Evolutionary conservation across 179 eudicot genomes (phyloP).

Genomic region (Corrigiola litoralis): DNA sequence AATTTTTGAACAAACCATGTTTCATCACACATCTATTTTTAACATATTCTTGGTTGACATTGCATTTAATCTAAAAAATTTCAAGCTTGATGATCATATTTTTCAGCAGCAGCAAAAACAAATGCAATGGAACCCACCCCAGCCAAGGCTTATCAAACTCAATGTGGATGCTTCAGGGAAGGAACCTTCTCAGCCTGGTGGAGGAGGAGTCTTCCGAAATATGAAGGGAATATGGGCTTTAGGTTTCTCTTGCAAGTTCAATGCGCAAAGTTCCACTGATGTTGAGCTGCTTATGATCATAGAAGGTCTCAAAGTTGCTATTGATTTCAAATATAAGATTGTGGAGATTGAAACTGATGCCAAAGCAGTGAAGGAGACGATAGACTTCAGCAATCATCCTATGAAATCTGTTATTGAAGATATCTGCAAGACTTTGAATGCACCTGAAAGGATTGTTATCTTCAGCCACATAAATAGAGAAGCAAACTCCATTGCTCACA

Average conservation of each 20-base stretch:
- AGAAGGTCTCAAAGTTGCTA: not conserved
- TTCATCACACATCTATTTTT: not conserved
- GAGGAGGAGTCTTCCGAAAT: not conserved
- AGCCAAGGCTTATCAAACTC: not conserved
- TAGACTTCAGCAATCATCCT: not conserved
- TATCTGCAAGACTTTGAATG: not conserved
- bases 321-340: not conserved
- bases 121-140: not conserved
- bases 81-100: not conserved
- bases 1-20: too few species aligned
- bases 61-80: too few species aligned
- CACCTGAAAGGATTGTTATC: not conserved
- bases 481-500: not conserved
- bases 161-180: not conserved
- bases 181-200: not conserved
- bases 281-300: not conserved
- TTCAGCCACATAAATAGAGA: not conserved
- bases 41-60: not conserved
- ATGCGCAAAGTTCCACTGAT: not conserved
- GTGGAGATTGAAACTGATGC: not conserved
- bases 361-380: not conserved
- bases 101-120: not conserved
- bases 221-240: not conserved
- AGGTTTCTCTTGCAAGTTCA: not conserved
- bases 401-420: not conserved